Percentiles rank a stretch among this genome's conserved stretches.
These are phyloP conservation scores for Quercus aquifolioides DNA, from an alignment of 306 rosid species.

Conservation along the genomic window DNA sequence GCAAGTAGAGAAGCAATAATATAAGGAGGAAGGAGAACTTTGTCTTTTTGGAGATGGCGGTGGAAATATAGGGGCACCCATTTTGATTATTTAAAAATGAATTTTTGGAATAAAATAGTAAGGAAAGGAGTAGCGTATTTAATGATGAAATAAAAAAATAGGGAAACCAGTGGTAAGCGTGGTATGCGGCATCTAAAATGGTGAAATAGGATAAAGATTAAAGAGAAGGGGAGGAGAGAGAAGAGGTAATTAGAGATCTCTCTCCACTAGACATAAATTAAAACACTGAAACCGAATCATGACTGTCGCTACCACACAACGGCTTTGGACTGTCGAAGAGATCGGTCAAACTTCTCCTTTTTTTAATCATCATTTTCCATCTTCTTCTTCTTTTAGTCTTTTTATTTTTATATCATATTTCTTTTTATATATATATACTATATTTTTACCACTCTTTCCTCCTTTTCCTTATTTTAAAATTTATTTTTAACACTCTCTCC, in stretches of 20 bases:
- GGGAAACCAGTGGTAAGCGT: constrained; percentile 24
- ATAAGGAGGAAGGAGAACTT: neutral
- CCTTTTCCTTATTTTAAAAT: too few species aligned
- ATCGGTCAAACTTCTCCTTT: constrained; percentile 41
- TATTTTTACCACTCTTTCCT: neutral
- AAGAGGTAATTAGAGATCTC: neutral
- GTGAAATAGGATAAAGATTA: constrained; percentile 8
- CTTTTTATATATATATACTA: neutral
- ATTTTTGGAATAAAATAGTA: neutral
- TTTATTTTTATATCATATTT: neutral
- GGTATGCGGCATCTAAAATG: constrained; percentile 33
- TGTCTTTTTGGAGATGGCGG: neutral
- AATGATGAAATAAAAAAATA: neutral
- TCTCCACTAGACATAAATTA: constrained; percentile 10
- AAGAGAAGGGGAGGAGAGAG: neutral
- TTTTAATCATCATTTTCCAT: neutral
- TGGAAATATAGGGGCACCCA: neutral
- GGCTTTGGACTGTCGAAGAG: constrained; percentile 28
- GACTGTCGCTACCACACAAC: constrained; percentile 33
- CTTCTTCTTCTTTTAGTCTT: neutral
- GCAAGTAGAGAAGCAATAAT: neutral
- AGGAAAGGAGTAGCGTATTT: neutral
- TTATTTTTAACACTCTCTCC: neutral
- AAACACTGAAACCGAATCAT: constrained; percentile 35
- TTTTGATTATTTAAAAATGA: neutral